Conservation (phyloP, 768 basidiomycete genomes). For the Suillus sp. region DNA sequence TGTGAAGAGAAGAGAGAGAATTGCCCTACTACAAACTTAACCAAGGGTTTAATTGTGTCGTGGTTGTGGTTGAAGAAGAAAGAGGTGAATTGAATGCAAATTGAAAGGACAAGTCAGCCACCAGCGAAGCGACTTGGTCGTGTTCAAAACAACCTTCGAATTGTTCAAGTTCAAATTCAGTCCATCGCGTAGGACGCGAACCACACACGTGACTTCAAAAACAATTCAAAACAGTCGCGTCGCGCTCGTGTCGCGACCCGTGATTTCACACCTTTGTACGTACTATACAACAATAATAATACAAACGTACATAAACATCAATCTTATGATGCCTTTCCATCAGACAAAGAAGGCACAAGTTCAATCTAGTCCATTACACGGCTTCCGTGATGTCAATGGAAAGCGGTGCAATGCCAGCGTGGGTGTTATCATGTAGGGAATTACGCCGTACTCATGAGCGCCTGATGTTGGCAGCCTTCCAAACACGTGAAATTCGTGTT, state of each 20-base stretch:
- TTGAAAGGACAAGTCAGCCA: conserved; percentile 36
- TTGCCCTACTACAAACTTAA: conserved; percentile 22
- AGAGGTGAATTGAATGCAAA: conserved; percentile 19
- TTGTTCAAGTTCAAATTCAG: conserved; percentile 24
- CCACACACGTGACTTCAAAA: conserved; percentile 41
- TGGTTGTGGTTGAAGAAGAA: conserved; percentile 27
- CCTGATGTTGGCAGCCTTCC: background rate
- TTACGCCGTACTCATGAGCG: background rate
- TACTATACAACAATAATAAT: background rate
- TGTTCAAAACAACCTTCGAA: conserved; percentile 23
- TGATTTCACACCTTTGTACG: conserved; percentile 9
- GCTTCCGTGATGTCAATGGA: background rate
- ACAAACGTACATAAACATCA: background rate
- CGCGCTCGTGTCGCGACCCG: conserved; percentile 26
- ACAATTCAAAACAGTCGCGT: conserved; percentile 39
- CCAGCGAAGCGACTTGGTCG: conserved; percentile 27
- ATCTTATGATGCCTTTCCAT: conserved; percentile 7
- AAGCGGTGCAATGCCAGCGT: background rate
- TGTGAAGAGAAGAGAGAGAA: conserved; percentile 37
- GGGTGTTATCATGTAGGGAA: conserved; percentile 1
- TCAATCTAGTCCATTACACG: background rate
- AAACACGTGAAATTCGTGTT: background rate
- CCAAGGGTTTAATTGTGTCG: conserved; percentile 28
- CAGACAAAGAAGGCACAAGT: conserved; percentile 8
- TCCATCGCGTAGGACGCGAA: conserved; percentile 39